Base-by-base conservation (phyloP, 371 early-diverging fungal species). In the Rhizopus arrhizus region DNA sequence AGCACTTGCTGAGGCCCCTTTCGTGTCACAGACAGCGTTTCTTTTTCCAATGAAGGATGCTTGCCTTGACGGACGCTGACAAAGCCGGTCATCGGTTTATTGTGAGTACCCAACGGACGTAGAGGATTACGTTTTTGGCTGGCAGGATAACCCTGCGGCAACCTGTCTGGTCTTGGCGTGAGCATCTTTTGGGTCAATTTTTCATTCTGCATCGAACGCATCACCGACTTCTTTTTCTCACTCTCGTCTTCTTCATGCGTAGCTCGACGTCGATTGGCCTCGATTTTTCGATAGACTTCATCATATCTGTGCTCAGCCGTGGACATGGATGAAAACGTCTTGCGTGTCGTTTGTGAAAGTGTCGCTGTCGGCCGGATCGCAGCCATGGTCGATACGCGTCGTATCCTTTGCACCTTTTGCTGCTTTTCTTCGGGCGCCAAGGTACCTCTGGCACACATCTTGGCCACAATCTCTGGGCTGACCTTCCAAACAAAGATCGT, bases 401-500 rank as follows among this genome's bases (percentile, higher is more conserved):
- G 28, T 49, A 29, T 22, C 29, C 13, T 22, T 2, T 22, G 22
- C 22, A 22, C 22, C 22, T 22, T 22, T 22, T 22, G 22, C 22
- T 22, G 54, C 22, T 55, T 46, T 55, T 65, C 33, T 60, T 40
- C 22, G 16, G 38, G 31, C n/a, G 62, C 52, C 6, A 74, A 70
- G 13, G 31, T 42, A 0, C 72, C 64, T 3, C 81, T 57, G 12
- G 76, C 62, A 32, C 59, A 61, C 83, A 86, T 86, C 41, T 81
- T 75, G 5, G 68, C 65, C n/a, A 81, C 67, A 22, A 90, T 65
- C 5, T 84, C 81, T 29, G 72, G 68, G 3, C 78, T 69, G 3
- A 92, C 64, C 49, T 78, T 76, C 93, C 93, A 94, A 0, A 94
- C 79, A 69, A 92, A 85, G 8, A 92, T 74, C 11, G 89, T 90